Percentiles rank a stretch among this genome's conserved stretches.
Conservation (phyloP, 1,139 yeast genomes). For the Kazachstania sp. region DNA sequence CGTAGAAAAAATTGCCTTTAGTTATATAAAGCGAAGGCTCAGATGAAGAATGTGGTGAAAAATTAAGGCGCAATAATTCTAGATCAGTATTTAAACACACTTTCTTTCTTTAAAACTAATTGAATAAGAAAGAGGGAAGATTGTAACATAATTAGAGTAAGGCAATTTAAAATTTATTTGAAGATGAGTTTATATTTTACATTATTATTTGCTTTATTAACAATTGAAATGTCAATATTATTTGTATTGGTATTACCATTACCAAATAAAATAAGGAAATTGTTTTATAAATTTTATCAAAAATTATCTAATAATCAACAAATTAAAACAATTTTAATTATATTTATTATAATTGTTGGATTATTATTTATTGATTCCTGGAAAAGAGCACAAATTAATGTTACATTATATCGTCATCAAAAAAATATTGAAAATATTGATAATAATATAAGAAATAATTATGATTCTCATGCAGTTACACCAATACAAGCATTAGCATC, state of each 20-base stretch:
- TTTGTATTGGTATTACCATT: slow-evolving; percentile 52
- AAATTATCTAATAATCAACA: slow-evolving; percentile 35
- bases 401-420: slow-evolving; percentile 17
- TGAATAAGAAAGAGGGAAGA: too few relatives aligned
- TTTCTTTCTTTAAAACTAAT: too few relatives aligned
- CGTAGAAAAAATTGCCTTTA: too few relatives aligned
- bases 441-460: slow-evolving; percentile 1
- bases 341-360: slow-evolving; percentile 40
- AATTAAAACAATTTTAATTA: slow-evolving; percentile 42
- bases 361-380: slow-evolving; percentile 55
- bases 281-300: slow-evolving; percentile 37
- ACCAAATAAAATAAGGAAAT: slow-evolving; percentile 47
- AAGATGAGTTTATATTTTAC: slow-evolving; percentile 33
- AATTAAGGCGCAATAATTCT: too few relatives aligned
- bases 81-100: too few relatives aligned
- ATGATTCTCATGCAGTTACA: slow-evolving; percentile 8
- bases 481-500: slow-evolving; percentile 19
- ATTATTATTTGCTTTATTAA: slow-evolving; percentile 33
- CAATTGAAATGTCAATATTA: slow-evolving; percentile 47
- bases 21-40: too few relatives aligned
- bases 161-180: too few relatives aligned
- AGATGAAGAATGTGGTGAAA: too few relatives aligned
- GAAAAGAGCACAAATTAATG: slow-evolving; percentile 38
- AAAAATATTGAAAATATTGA: slow-evolving; percentile 8
- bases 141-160: too few relatives aligned